Evolutionary conservation across 257 asterid genomes (phyloP), one percentile per base, ranked within the genome.

Genomic region (Solanum medicagineum): DNA sequence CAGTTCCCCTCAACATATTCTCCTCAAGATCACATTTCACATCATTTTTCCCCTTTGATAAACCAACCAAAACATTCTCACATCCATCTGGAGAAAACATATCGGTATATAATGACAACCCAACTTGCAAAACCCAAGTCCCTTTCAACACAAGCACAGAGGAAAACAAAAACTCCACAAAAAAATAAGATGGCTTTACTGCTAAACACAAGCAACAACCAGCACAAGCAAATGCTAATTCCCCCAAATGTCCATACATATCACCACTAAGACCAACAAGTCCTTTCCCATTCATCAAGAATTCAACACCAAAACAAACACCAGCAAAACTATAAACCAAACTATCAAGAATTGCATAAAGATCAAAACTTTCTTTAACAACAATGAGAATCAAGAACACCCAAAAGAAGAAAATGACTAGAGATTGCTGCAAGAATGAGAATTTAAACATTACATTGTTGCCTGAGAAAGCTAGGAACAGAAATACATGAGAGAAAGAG

Each of bases 81-180:
- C 99, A 95, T 40, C 97, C 98, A 86, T 89, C 88, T 73, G 91
- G 84, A 73, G 89, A 86, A 86, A 95, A 93, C 19, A 87, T 69
- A 88, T 93, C 97, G 19, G 95, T 91, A 87, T 94, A 95, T 56
- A 94, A 91, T 32, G 94, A 91, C 63, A 95, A 73, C 2, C 98
- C 99, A 84, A 88, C 93, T 89, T 95, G 99, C 93, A 95, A 44
- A 40, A 90, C 94, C 98, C 99, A 95, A 85, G 92, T 90, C 20
- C 95, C 96, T 90, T 95, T 94, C 93, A 95, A 88, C 77, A 94
- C 83, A 81, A 94, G 83, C 70, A 93, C 94, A 40, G 87, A 92
- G 2, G 97, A 94, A 86, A 95, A 81, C 91, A 92, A 45, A 89
- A 89, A 91, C 68, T 93, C 97, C 0, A 94, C 97, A 3, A 93